These are phyloP conservation scores for Rhizopogon vinicolor DNA, from an alignment of 768 basidiomycete genomes.

Conservation along the genomic window DNA sequence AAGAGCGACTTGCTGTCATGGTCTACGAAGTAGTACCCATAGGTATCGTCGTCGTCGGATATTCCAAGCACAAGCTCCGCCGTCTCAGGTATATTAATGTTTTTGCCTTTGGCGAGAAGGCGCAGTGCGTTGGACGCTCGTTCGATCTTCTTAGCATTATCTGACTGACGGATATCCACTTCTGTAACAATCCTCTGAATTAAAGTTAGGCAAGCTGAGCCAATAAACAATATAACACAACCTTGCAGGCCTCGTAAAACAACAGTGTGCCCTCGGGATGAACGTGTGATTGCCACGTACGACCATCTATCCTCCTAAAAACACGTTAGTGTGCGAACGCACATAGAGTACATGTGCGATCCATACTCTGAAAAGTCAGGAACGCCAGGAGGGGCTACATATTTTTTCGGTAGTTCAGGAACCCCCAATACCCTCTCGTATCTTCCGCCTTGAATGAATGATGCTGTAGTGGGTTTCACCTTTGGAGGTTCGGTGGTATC, in stretches of 20 bases:
- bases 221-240: not conserved
- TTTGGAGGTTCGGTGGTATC: too few relatives aligned
- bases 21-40: conserved; percentile 41
- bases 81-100: not conserved
- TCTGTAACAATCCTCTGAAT: conserved; percentile 6
- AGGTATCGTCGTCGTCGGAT: not conserved
- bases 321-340: too few relatives aligned
- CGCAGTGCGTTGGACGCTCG: not conserved
- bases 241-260: conserved; percentile 16
- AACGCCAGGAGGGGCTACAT: too few relatives aligned
- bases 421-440: too few relatives aligned
- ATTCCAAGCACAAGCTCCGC: conserved; percentile 1
- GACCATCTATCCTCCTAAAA: too few relatives aligned
- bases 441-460: too few relatives aligned
- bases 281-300: too few relatives aligned
- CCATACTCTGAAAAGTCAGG: too few relatives aligned
- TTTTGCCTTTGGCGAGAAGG: not conserved
- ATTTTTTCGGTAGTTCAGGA: too few relatives aligned
- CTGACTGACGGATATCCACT: not conserved
- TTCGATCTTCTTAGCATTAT: not conserved
- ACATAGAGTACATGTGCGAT: too few relatives aligned
- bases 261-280: conserved; percentile 21
- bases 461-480: too few relatives aligned
- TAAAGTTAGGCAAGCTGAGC: not conserved
- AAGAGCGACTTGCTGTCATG: conserved; percentile 39